These are phyloP conservation scores for Batkoa obscura DNA, from an alignment of 371 early-diverging fungal species.

Conservation along the genomic window DNA sequence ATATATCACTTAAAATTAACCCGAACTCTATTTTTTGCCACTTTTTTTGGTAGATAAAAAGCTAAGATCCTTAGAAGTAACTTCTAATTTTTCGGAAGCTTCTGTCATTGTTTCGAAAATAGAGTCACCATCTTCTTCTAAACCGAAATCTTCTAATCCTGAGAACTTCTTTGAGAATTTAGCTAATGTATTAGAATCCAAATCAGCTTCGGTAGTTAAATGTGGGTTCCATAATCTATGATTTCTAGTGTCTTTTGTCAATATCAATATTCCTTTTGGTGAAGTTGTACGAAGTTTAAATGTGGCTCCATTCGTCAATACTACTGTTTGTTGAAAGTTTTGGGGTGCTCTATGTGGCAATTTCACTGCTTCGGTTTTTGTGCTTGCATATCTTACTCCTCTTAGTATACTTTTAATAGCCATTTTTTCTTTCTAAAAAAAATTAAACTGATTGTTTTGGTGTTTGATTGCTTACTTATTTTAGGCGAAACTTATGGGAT, in stretches of 20 bases:
- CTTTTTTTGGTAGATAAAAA: background rate
- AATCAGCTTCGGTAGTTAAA: constrained; percentile 30
- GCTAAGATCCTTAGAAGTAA: constrained; percentile 2
- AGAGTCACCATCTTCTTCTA: constrained; percentile 5
- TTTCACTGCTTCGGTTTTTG: too few relatives aligned
- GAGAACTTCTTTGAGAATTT: constrained; percentile 59
- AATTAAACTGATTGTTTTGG: too few relatives aligned
- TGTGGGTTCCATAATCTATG: constrained; percentile 85
- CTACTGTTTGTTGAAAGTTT: constrained; percentile 61
- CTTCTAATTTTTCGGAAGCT: background rate
- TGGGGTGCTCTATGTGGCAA: constrained; percentile 21
- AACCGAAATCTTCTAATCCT: constrained; percentile 30
- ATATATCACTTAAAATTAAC: too few relatives aligned
- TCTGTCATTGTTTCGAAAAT: constrained; percentile 1
- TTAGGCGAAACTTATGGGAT: too few relatives aligned
- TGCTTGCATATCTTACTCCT: too few relatives aligned
- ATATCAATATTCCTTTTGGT: constrained; percentile 56
- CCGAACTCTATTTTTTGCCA: background rate
- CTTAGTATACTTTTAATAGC: too few relatives aligned
- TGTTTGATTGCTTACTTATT: too few relatives aligned
- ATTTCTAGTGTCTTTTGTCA: constrained; percentile 81
- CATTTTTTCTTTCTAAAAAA: too few relatives aligned
- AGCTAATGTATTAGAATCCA: constrained; percentile 32
- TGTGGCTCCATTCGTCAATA: constrained; percentile 76
- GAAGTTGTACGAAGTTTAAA: constrained; percentile 69